A percentile compares a stretch with the other conserved stretches of the same genome.
These are phyloP conservation scores for Trichophyton schoenleinii DNA, from an alignment of 2,329 filamentous ascomycete genomes.

Conservation along the genomic window DNA sequence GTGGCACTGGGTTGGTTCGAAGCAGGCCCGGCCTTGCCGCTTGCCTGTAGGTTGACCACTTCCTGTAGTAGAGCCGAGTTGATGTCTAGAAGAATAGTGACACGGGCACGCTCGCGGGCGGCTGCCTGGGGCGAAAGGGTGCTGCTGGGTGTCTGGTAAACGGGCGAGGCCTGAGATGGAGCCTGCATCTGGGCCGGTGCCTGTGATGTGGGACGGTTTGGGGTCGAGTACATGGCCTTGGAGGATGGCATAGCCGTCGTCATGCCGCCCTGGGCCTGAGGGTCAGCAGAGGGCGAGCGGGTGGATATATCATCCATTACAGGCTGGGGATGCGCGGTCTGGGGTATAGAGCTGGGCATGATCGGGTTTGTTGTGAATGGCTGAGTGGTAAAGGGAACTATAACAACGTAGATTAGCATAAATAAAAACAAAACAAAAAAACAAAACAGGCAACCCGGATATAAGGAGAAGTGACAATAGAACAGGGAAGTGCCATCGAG, in stretches of 20 bases:
- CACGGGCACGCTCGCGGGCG: conserved; percentile 34
- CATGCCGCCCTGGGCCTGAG: conserved; percentile 11
- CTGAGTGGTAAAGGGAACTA: conserved; percentile 6
- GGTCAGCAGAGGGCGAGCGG: conserved; percentile 5
- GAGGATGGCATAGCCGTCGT: conserved; percentile 5
- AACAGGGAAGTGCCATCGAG: neutral
- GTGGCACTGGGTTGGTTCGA: conserved; percentile 20
- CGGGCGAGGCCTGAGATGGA: conserved; percentile 8
- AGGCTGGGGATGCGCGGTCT: conserved; percentile 14
- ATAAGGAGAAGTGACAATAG: neutral
- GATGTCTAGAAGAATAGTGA: conserved; percentile 35
- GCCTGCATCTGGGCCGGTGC: conserved; percentile 6
- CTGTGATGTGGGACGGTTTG: conserved; percentile 6
- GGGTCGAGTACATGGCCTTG: conserved; percentile 11
- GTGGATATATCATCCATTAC: neutral
- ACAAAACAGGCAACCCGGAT: neutral
- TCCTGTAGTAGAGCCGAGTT: conserved; percentile 38
- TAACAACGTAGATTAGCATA: neutral
- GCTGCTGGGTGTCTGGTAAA: conserved; percentile 10
- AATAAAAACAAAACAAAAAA: neutral
- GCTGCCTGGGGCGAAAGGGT: conserved; percentile 18
- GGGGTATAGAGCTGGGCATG: conserved; percentile 9
- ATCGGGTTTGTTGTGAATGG: conserved; percentile 8
- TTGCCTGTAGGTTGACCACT: conserved; percentile 34
- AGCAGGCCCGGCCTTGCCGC: conserved; percentile 31